Evolutionary conservation across 2,329 filamentous ascomycete genomes (phyloP).

Genomic region (Macrophomina tecta): DNA sequence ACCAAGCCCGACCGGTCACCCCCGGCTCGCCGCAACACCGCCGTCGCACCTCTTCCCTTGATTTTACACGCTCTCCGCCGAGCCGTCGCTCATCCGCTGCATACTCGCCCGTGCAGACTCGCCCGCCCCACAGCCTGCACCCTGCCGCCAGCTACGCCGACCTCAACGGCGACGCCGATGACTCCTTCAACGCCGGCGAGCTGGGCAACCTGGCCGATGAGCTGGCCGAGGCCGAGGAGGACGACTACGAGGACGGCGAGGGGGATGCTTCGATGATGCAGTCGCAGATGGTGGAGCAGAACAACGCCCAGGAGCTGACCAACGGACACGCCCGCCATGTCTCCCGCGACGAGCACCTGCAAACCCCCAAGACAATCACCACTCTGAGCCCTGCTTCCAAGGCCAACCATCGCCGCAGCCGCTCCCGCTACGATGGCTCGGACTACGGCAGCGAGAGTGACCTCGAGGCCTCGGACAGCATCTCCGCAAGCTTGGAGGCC

Average conservation of each 20-base stretch:
- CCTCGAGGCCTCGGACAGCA: constrained; percentile 68
- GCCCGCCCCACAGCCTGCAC: constrained; percentile 41
- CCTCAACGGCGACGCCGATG: constrained; percentile 45
- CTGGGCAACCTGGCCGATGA: constrained; percentile 83
- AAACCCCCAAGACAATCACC: constrained; percentile 43
- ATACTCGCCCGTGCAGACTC: constrained; percentile 52
- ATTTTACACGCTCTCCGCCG: constrained; percentile 45
- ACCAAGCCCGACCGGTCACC: constrained; percentile 25
- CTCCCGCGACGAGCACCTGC: constrained; percentile 52
- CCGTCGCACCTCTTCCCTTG: constrained; percentile 49
- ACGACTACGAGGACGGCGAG: constrained; percentile 60
- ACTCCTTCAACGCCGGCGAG: constrained; percentile 48
- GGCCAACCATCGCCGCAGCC: constrained; percentile 49
- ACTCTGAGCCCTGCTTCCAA: constrained; percentile 46
- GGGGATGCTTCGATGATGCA: constrained; percentile 45
- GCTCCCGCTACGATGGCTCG: constrained; percentile 70
- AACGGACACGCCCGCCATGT: constrained; percentile 35
- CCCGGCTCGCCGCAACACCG: constrained; percentile 32
- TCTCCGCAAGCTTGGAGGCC: constrained; percentile 69
- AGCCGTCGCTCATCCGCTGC: constrained; percentile 49
- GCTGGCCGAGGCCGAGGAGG: constrained; percentile 74
- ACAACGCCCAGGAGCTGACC: constrained; percentile 35
- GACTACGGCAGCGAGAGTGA: constrained; percentile 75
- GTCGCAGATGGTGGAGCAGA: constrained; percentile 38
- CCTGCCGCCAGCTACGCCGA: constrained; percentile 29